A percentile compares a stretch with the other conserved stretches of the same genome.
Conservation (phyloP, 2,329 filamentous ascomycete genomes). For the Colletotrichum kahawae region DNA sequence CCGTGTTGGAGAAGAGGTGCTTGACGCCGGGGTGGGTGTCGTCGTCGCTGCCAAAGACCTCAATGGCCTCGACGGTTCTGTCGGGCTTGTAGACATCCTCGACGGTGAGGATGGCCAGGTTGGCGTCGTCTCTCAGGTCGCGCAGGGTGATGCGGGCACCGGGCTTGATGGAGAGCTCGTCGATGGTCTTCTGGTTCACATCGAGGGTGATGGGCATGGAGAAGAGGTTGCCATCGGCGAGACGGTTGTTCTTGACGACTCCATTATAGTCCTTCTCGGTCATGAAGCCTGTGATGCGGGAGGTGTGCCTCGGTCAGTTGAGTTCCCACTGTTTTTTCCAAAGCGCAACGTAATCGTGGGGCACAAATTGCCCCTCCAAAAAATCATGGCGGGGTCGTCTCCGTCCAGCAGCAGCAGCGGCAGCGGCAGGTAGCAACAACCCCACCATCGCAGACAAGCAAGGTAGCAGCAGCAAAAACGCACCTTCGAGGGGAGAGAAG, state of each 20-base stretch:
- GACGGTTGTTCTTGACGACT: conserved; percentile 86
- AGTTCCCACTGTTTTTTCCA: not conserved
- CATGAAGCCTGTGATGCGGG: conserved; percentile 82
- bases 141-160: conserved; percentile 86
- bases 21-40: conserved; percentile 91
- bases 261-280: conserved; percentile 94
- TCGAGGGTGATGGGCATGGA: conserved; percentile 97
- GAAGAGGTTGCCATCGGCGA: conserved; percentile 89
- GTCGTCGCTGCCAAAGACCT: conserved; percentile 92
- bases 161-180: conserved; percentile 76
- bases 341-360: conserved; percentile 12
- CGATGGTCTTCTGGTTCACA: conserved; percentile 75
- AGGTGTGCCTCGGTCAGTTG: not conserved
- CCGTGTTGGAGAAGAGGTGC: conserved; percentile 81
- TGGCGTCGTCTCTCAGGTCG: conserved; percentile 95
- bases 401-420: not conserved
- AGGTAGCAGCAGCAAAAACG: conserved; percentile 35
- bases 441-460: conserved; percentile 14
- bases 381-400: conserved; percentile 15
- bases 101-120: conserved; percentile 92
- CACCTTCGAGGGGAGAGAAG: conserved; percentile 96
- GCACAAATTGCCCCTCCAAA: conserved; percentile 8
- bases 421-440: not conserved
- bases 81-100: conserved; percentile 95
- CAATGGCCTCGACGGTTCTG: conserved; percentile 90